Base-by-base conservation (phyloP, 1,139 yeast genomes). In the Geotrichum carabidarum region DNA sequence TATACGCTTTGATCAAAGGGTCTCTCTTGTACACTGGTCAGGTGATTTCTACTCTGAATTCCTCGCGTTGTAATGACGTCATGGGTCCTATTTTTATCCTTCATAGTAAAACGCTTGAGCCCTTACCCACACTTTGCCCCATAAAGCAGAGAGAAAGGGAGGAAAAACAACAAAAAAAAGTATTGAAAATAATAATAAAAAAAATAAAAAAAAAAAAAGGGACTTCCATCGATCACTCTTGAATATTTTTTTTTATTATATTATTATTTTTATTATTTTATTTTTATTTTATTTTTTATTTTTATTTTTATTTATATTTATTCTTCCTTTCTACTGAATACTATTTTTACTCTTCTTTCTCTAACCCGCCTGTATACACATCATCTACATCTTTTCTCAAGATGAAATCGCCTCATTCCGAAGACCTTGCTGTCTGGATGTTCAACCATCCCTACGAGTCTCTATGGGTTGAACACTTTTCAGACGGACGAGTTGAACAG, bases 371-470 rank as follows among this genome's bases (percentile, higher is more conserved):
- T 8, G 15, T 8, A 8, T 17, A 18, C 44, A 14, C 17, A 8
- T 41, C 17, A 18, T 14, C 44, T 14, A 8, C 44, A 8, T 41
- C 12, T 41, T 17, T 27, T 18, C 44, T 9, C 36, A 43, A 17
- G 27, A 50, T 50, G 53, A 44, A 31, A 22, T 50, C 53, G 7
- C 53, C 53, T 11, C 53, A 50, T 14, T 50, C 53, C 8, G 53
- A 50, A 44, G 53, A 50, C 11, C 41, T 50, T 27, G 53, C 53
- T 17, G 31, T 50, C n/a, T 50, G 47, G 48, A 32, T 50, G 34
- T 30, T 17, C 35, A 44, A 37, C 49, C 53, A 50, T 31, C 53
- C 53, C 8, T 50, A 36, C 31, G 53, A 50, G 42, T 50, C 53
- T 35, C 44, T 50, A 14, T 50, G 53, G 53, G 53, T 37, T 18